Conservation (phyloP, 2,329 filamentous ascomycete genomes). For the Colletotrichum scovillei region DNA sequence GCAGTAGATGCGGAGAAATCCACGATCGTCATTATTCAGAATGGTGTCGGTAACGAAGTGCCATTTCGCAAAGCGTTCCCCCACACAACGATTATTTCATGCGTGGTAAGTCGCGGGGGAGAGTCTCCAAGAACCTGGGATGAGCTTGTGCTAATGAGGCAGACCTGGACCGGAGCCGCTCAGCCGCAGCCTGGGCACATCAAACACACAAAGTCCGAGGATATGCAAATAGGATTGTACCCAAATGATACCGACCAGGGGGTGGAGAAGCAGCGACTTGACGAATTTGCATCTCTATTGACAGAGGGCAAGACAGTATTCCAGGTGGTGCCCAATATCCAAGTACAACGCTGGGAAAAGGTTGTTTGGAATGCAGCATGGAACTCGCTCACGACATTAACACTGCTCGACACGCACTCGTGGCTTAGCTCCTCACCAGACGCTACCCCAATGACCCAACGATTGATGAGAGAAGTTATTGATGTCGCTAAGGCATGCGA, state of each 20-base stretch:
- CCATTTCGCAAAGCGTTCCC: slow-evolving; percentile 63
- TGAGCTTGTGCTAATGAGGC: neutral
- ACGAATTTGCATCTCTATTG: slow-evolving; percentile 54
- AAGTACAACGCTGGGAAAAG: slow-evolving; percentile 69
- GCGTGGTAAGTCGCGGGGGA: slow-evolving; percentile 56
- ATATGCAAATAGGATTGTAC: slow-evolving; percentile 66
- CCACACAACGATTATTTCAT: slow-evolving; percentile 62
- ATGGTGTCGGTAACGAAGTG: slow-evolving; percentile 70
- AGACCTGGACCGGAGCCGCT: slow-evolving; percentile 64
- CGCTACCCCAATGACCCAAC: slow-evolving; percentile 60
- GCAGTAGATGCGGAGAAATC: slow-evolving; percentile 54
- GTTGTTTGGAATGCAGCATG: slow-evolving; percentile 70
- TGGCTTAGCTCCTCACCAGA: slow-evolving; percentile 58
- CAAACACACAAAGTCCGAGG: slow-evolving; percentile 62
- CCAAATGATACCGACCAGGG: slow-evolving; percentile 46
- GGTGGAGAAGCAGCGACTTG: slow-evolving; percentile 50
- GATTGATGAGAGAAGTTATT: slow-evolving; percentile 64
- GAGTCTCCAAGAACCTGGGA: neutral
- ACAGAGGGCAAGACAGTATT: slow-evolving; percentile 55
- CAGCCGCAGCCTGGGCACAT: slow-evolving; percentile 62
- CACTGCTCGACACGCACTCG: slow-evolving; percentile 61
- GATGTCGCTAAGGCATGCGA: slow-evolving; percentile 67
- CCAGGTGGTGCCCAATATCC: slow-evolving; percentile 63
- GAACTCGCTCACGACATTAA: slow-evolving; percentile 70
- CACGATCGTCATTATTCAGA: slow-evolving; percentile 69